Evolutionary conservation across 2,329 filamentous ascomycete genomes (phyloP), one percentile per base, ranked within the genome.

Genomic region (Apiospora aurea): DNA sequence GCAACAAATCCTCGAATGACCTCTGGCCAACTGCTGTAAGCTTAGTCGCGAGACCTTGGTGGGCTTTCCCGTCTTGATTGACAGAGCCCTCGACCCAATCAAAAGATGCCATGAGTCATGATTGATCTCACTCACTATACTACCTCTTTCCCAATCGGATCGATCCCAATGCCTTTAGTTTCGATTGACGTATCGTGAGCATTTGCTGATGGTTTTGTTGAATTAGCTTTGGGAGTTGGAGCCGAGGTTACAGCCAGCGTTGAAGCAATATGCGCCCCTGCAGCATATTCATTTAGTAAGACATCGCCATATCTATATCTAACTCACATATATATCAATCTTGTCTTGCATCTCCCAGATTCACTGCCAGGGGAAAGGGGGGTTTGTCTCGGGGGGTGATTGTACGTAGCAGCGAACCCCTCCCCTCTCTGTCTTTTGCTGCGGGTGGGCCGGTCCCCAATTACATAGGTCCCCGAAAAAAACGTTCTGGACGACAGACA

Each of bases 31-130:
- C 16, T 38, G 53, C 16, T 38, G 53, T 34, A 21, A 61, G 53
- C 53, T 21, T 61, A 34, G 53, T 34, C 53, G 26, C 16, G 8
- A 38, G 53, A 16, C 53, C 53, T 5, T 21, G 18, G 29, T 61
- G 53, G 29, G 18, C 53, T 21, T 61, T 34, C 8, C 53, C 53
- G 26, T 38, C 53, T 13, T 61, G 7, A 21, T 13, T 61, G 7
- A 21, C 34, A 26, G 34, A 61, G 13, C 6, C 29, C 16, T 21
- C 29, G 21, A 21, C 53, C 53, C 53, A 61, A 61, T 61, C 29
- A 61, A 13, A 61, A n/a, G 29, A 61, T 61, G 29, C 16, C 53
- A 61, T 61, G 53, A 61, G 53, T 61, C 53, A 61, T 61, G 53
- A 38, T 34, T 21, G 29, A 11, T n/a, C 51, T 34, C 26, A 38